Percentiles rank a stretch among this genome's conserved stretches.
Conservation (phyloP, 805 yeast species). For the Yamadazyma sp. region DNA sequence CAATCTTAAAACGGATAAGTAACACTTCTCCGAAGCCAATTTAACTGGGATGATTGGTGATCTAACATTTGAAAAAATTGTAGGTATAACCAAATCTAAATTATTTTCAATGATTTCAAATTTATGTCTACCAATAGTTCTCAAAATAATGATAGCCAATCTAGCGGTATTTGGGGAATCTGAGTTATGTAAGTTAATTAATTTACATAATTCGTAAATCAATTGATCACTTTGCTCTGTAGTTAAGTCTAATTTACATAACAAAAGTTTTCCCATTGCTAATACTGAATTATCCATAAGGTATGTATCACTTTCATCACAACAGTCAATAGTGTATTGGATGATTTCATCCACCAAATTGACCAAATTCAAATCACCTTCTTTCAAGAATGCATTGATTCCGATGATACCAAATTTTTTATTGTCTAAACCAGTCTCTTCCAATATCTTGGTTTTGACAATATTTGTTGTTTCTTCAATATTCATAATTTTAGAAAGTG, state of each 20-base stretch:
- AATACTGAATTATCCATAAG: slow-evolving; percentile 72
- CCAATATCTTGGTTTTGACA: slow-evolving; percentile 56
- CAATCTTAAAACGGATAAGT: slow-evolving; percentile 64
- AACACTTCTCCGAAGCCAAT: slow-evolving; percentile 91
- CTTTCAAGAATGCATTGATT: slow-evolving; percentile 74
- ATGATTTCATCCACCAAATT: slow-evolving; percentile 51
- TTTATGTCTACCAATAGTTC: slow-evolving; percentile 70
- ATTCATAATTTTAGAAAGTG: slow-evolving; percentile 65
- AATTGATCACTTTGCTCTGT: slow-evolving; percentile 41
- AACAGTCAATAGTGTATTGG: slow-evolving; percentile 44
- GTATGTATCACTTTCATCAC: slow-evolving; percentile 42
- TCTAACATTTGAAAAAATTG: slow-evolving; percentile 78
- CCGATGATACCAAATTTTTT: slow-evolving; percentile 65
- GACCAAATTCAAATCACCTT: slow-evolving; percentile 61
- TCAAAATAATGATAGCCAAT: slow-evolving; percentile 66
- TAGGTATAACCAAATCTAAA: slow-evolving; percentile 58
- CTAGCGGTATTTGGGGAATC: slow-evolving; percentile 76
- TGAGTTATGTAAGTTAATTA: slow-evolving; percentile 51
- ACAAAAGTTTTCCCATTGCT: slow-evolving; percentile 78
- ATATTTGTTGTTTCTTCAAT: slow-evolving; percentile 61
- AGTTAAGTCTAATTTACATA: slow-evolving; percentile 42
- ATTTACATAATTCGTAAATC: slow-evolving; percentile 48
- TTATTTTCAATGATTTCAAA: slow-evolving; percentile 50
- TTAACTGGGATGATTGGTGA: slow-evolving; percentile 89
- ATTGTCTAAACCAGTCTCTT: slow-evolving; percentile 35